Conservation (phyloP, 2,329 filamentous ascomycete species). For the Mollisiaceae sp. region DNA sequence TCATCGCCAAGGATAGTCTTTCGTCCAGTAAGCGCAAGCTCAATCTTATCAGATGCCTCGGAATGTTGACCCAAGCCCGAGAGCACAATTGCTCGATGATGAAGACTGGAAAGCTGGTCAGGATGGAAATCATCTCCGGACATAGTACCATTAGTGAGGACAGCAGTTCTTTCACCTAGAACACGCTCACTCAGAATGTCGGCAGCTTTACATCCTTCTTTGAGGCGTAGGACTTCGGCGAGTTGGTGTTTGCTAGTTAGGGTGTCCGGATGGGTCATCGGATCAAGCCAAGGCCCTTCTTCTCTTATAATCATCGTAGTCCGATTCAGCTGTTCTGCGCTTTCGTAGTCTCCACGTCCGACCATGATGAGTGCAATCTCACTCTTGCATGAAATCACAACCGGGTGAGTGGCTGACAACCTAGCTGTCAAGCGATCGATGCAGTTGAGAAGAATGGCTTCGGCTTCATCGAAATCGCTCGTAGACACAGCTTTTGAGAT, state of each 20-base stretch:
- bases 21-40: conserved; percentile 29
- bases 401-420: conserved; percentile 32
- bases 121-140: conserved; percentile 35
- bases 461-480: conserved; percentile 33
- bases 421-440: conserved; percentile 28
- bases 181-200: conserved; percentile 32
- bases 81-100: conserved; percentile 36
- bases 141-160: conserved; percentile 34
- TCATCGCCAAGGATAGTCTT: conserved; percentile 30
- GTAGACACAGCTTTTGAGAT: conserved; percentile 29
- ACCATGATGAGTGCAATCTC: conserved; percentile 34
- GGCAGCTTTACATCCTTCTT: conserved; percentile 35
- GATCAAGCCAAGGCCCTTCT: conserved; percentile 35
- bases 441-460: conserved; percentile 28
- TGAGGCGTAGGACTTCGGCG: conserved; percentile 31
- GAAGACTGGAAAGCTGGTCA: conserved; percentile 36
- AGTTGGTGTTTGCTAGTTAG: conserved; percentile 37
- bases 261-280: conserved; percentile 36
- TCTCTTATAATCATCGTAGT: conserved; percentile 27
- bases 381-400: conserved; percentile 32
- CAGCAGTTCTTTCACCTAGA: conserved; percentile 31
- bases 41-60: conserved; percentile 33
- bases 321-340: conserved; percentile 33
- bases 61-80: conserved; percentile 33
- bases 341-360: conserved; percentile 35